Evolutionary conservation across 306 rosid species (phyloP).

Genomic region (Styphnolobium japonicum): DNA sequence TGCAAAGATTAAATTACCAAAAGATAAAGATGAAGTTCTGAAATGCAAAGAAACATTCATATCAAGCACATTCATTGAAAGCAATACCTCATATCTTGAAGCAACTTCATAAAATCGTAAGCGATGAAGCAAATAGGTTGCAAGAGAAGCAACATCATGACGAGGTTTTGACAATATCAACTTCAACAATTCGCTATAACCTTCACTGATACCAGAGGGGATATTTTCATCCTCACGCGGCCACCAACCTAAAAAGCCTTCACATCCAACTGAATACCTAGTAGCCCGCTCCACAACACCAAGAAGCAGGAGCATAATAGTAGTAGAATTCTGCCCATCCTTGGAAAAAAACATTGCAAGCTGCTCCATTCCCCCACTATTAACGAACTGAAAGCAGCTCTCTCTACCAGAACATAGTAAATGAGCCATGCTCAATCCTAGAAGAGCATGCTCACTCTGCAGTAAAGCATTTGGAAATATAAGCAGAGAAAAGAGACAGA

Average conservation of each 20-base stretch:
- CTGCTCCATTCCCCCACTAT: slow-evolving; percentile 88
- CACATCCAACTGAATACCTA: slow-evolving; percentile 86
- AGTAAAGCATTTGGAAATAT: slow-evolving; percentile 30
- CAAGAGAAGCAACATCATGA: slow-evolving; percentile 85
- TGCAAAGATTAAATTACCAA: slow-evolving; percentile 50
- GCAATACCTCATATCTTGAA: slow-evolving; percentile 84
- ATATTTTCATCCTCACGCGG: slow-evolving; percentile 84
- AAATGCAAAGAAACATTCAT: slow-evolving; percentile 1
- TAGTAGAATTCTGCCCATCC: slow-evolving; percentile 57
- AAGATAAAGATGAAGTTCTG: slow-evolving; percentile 24
- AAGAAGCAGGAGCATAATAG: slow-evolving; percentile 69
- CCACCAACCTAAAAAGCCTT: slow-evolving; percentile 97
- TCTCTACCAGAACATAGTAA: slow-evolving; percentile 88
- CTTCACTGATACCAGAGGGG: slow-evolving; percentile 73
- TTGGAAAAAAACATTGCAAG: slow-evolving; percentile 47
- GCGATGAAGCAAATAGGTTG: slow-evolving; percentile 83
- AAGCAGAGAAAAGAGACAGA: not conserved
- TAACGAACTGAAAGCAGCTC: slow-evolving; percentile 85
- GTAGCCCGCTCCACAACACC: slow-evolving; percentile 91
- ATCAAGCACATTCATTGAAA: slow-evolving; percentile 29
- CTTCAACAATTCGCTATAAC: slow-evolving; percentile 75
- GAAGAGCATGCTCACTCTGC: slow-evolving; percentile 66
- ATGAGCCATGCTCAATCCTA: slow-evolving; percentile 90
- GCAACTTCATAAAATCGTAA: slow-evolving; percentile 85
- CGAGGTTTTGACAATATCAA: slow-evolving; percentile 81